Base-by-base conservation (phyloP, 2,329 filamentous ascomycete genomes). In the Fusarium coffeatum region DNA sequence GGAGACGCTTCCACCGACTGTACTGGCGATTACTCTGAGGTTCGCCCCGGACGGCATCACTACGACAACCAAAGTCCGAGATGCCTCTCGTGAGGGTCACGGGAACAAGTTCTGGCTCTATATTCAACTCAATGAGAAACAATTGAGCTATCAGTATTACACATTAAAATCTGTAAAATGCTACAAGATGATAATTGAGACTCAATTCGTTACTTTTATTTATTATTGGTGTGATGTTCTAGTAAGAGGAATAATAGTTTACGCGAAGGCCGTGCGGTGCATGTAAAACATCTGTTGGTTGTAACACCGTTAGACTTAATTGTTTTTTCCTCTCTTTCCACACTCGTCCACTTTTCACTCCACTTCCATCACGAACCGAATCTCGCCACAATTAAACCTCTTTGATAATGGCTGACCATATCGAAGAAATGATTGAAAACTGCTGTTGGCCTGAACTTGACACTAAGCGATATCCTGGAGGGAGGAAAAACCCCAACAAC, bases 131-230 rank as follows among this genome's bases (percentile, higher is more conserved):
- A 32, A 11, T 22, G 7, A 9, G 0, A 48, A 2, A 10, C 8
- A 32, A 7, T 12, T 32, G 2, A 32, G 27, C 46, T 48, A 48
- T 22, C 13, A 23, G 46, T 10, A 22, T 15, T 22, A 18, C 5
- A 5, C 0, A 34, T 9, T 0, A 0, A 9, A 2, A 34, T 34
- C 6, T 3, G 0, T 18, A 18, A 18, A 0, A 9, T 6, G 2
- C 32, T 18, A 6, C 8, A 10, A 10, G 8, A 10, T 18, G 16
- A 34, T n/a, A 18, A 11, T 37, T 2, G 8, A 10, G 9, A n/a
- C 9, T 37, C 16, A n/a, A 4, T 9, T 32, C 16, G n/a, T 10
- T 1, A 32, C 46, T n/a, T 11, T 11, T 40, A 2, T 37, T 25
- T 3, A 25, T 40, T 40, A 1, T 27, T 6, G 13, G 25, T 15